These are phyloP conservation scores for Boletellus deceptivus DNA, from an alignment of 1,284 basidiomycete genomes.

Conservation along the genomic window DNA sequence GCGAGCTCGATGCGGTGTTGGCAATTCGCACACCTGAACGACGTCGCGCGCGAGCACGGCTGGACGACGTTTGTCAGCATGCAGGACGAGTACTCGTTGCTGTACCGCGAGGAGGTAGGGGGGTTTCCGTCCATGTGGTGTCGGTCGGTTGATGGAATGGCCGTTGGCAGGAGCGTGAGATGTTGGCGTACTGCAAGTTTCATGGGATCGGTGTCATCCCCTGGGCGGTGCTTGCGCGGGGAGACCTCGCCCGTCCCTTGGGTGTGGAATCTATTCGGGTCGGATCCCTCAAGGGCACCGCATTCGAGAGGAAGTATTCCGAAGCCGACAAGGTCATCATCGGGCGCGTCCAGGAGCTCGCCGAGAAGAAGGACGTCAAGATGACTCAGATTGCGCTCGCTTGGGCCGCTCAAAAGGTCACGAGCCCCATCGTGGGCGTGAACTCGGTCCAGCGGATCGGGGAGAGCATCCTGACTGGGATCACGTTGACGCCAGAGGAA, in stretches of 20 bases:
- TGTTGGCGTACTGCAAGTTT: slow-evolving; percentile 46
- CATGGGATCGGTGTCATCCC: slow-evolving; percentile 47
- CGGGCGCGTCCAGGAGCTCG: slow-evolving; percentile 41
- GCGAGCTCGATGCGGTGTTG: slow-evolving; percentile 44
- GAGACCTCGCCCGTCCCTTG: slow-evolving; percentile 40
- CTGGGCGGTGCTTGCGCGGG: slow-evolving; percentile 40
- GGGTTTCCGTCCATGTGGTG: not conserved
- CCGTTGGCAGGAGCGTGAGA: slow-evolving; percentile 46
- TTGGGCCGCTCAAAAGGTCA: slow-evolving; percentile 38
- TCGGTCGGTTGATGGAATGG: not conserved
- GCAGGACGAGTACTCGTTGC: slow-evolving; percentile 42
- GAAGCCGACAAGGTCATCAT: slow-evolving; percentile 38
- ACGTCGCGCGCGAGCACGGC: slow-evolving; percentile 35
- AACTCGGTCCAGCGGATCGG: slow-evolving; percentile 24
- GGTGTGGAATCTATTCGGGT: slow-evolving; percentile 25
- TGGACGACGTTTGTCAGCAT: slow-evolving; percentile 42
- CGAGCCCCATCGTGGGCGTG: slow-evolving; percentile 40
- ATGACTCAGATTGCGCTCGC: slow-evolving; percentile 45
- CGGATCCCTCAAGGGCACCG: slow-evolving; percentile 24
- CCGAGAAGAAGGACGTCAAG: slow-evolving; percentile 36
- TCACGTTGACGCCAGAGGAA: slow-evolving; percentile 29
- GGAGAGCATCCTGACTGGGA: slow-evolving; percentile 20
- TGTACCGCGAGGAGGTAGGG: slow-evolving; percentile 41
- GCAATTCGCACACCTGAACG: slow-evolving; percentile 43
- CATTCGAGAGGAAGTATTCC: slow-evolving; percentile 26